A percentile compares a stretch with the other conserved stretches of the same genome.
These are phyloP conservation scores for Saxophila tyrrhenica DNA, from an alignment of 495 filamentous ascomycete genomes.

Conservation along the genomic window DNA sequence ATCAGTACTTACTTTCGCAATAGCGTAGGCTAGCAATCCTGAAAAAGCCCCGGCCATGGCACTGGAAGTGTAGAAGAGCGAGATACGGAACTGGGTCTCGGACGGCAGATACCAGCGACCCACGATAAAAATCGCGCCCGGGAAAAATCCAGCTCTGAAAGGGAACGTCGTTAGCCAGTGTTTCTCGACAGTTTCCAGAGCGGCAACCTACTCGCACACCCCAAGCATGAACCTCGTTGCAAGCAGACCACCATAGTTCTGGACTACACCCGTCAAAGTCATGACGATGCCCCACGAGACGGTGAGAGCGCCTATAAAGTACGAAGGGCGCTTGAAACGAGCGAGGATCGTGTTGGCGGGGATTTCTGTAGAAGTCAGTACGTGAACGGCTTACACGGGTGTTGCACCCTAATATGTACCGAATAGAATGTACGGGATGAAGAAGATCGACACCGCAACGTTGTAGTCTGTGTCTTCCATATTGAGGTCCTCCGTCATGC, in stretches of 20 bases:
- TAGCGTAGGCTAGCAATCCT: constrained; percentile 15
- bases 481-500: constrained; percentile 44
- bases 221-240: constrained; percentile 13
- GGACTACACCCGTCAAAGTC: constrained; percentile 3
- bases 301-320: constrained; percentile 1
- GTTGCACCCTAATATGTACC: constrained; percentile 36
- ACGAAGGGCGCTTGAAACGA: constrained; percentile 2
- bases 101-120: constrained; percentile 8
- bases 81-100: constrained; percentile 3
- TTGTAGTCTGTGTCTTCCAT: constrained; percentile 62
- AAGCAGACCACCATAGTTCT: constrained; percentile 13
- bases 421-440: constrained; percentile 77
- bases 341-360: constrained; percentile 6
- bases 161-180: neutral
- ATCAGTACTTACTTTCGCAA: neutral
- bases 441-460: constrained; percentile 73
- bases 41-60: constrained; percentile 16
- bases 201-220: constrained; percentile 3
- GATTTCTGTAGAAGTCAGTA: neutral
- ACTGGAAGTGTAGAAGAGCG: constrained; percentile 7
- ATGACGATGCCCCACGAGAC: constrained; percentile 9
- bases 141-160: constrained; percentile 5
- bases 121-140: neutral
- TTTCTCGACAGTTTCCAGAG: neutral
- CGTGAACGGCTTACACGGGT: neutral